phyloP scores from a whole-genome alignment of 345 rosid genomes.

The Populus nigra region DNA sequence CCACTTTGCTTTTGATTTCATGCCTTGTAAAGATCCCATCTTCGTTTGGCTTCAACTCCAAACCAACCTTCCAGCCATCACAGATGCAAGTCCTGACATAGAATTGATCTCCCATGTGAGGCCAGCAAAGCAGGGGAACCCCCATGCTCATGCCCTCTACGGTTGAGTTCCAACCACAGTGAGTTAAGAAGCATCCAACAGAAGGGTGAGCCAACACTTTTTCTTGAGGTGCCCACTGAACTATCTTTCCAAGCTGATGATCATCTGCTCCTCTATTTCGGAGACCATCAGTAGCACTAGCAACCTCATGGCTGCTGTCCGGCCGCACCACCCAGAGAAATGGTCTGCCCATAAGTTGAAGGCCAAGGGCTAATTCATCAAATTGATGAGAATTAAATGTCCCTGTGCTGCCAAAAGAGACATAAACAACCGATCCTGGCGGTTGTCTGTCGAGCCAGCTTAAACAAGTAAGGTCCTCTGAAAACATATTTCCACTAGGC shows the following conservation, averaged over 20 bases:
- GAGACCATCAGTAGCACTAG: background rate
- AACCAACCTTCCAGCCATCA: constrained; percentile 7
- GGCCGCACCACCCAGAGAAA: constrained; percentile 16
- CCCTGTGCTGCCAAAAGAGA: constrained; percentile 10
- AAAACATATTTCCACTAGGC: background rate
- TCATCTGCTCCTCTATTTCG: background rate
- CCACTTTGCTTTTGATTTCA: background rate
- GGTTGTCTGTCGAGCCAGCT: constrained; percentile 11
- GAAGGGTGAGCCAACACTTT: constrained; percentile 9
- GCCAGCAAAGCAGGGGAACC: constrained; percentile 12
- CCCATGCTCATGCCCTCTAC: constrained; percentile 7
- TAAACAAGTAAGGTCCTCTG: constrained; percentile 8
- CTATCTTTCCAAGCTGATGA: background rate
- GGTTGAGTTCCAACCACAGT: constrained; percentile 12
- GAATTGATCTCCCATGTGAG: constrained; percentile 6
- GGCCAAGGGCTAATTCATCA: constrained; percentile 7
- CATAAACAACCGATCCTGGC: constrained; percentile 6
- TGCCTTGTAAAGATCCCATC: constrained; percentile 3
- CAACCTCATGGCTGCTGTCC: background rate
- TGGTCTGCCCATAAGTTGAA: background rate
- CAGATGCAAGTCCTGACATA: background rate
- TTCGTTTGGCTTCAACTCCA: background rate
- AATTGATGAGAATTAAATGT: background rate
- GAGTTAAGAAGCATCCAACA: constrained; percentile 13
- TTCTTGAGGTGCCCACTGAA: constrained; percentile 18